Evolutionary conservation across 768 basidiomycete species (phyloP), one percentile per base, ranked within the genome.

Genomic region (Crepidotus variabilis): DNA sequence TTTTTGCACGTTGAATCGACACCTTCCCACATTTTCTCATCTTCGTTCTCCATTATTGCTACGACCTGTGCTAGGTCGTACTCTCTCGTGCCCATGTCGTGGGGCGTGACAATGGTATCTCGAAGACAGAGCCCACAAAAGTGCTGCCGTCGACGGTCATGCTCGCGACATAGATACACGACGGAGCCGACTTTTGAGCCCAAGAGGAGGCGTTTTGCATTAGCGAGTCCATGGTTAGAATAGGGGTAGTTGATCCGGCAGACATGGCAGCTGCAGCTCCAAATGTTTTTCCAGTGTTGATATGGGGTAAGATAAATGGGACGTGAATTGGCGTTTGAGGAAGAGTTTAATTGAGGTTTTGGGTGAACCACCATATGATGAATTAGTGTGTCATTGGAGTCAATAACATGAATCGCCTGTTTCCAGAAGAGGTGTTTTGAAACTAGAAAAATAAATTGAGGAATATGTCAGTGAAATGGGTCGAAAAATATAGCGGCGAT

Each of bases 121-220:
- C 83, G 78, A 11, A 90, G 76, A 66, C 89, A 92, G 8, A 88
- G 63, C 0, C 86, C 85, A 59, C 88, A 90, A 61, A 83, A 89
- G 1, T 78, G 71, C 9, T 66, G 63, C 0, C 70, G 68, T 2
- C 75, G 78, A 57, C 80, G 79, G 58, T 83, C 79, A 63, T 91
- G 89, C 1, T 87, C 86, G 47, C 80, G 75, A 66, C 89, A 89
- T 23, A 86, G 71, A 23, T 72, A 60, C 63, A 88, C 71, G 28
- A 56, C 8, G 18, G 55, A 23, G 23, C 87, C 63, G 18, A 70
- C 72, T 0, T 75, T 73, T 7, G 77, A 78, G 51, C 61, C 51
- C 33, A 78, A 61, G 50, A 77, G 58, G 2, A 69, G 61, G 43
- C 80, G 78, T 67, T 84, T 86, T 16, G 78, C 82, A 32, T 60